Percentiles rank a stretch among this genome's conserved stretches.
Evolutionary conservation across 768 basidiomycete genomes (phyloP).

Genomic region (Paxillus involutus): DNA sequence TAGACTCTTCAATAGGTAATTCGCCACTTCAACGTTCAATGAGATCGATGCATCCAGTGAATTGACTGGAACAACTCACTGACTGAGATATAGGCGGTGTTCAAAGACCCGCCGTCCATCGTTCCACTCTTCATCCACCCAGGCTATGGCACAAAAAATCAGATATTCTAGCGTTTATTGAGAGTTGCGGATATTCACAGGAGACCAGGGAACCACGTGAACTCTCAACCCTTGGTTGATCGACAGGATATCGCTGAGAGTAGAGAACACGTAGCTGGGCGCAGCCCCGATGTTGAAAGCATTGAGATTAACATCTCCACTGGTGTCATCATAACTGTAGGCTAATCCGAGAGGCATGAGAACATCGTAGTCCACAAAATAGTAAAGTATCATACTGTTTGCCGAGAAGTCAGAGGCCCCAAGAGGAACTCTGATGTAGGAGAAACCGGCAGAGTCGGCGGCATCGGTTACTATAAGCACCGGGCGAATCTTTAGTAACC

Average conservation of each 20-base stretch:
- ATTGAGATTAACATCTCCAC: constrained; percentile 56
- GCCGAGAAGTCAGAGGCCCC: constrained; percentile 77
- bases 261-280: constrained; percentile 63
- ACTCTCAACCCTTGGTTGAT: constrained; percentile 54
- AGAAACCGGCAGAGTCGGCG: constrained; percentile 62
- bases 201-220: constrained; percentile 73
- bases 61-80: constrained; percentile 40
- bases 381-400: constrained; percentile 36
- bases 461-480: constrained; percentile 50
- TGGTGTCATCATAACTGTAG: constrained; percentile 67
- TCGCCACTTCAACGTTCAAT: constrained; percentile 50
- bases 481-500: neutral
- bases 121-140: constrained; percentile 77
- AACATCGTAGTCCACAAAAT: neutral
- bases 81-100: constrained; percentile 43
- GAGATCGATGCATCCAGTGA: neutral
- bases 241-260: constrained; percentile 61
- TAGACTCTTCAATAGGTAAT: constrained; percentile 69
- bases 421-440: constrained; percentile 66
- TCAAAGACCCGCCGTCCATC: constrained; percentile 66
- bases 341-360: constrained; percentile 30
- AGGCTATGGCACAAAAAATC: constrained; percentile 42
- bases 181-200: constrained; percentile 42
- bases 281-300: constrained; percentile 56
- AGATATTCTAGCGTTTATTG: neutral